These are phyloP conservation scores for Malassezia furfur DNA, from an alignment of 1,284 basidiomycete species.

Conservation along the genomic window DNA sequence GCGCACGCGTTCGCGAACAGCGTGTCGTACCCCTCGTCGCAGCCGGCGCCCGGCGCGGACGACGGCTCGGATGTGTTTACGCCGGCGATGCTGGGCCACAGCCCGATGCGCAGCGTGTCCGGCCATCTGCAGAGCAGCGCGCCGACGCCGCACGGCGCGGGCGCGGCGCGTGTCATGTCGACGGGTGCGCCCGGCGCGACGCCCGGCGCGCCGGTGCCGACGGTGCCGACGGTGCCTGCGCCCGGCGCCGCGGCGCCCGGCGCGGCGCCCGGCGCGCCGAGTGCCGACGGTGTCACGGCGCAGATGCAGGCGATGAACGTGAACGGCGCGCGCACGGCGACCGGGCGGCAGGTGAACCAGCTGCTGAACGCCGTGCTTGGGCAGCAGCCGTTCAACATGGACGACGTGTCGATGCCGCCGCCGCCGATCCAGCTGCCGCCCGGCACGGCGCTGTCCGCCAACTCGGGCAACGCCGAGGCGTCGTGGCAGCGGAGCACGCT, in stretches of 20 bases:
- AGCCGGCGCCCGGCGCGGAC: not conserved
- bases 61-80: conserved; percentile 5
- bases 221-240: conserved; percentile 41
- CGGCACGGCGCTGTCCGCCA: conserved; percentile 66
- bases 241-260: not conserved
- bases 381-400: conserved; percentile 60
- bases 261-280: conserved; percentile 29
- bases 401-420: conserved; percentile 67
- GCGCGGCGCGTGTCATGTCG: not conserved
- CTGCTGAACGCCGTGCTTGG: conserved; percentile 21
- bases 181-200: not conserved
- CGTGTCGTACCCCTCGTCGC: conserved; percentile 29
- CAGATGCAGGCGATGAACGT: conserved; percentile 83
- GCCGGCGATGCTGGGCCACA: conserved; percentile 10
- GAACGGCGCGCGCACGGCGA: conserved; percentile 40
- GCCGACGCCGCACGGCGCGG: not conserved
- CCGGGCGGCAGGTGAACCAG: conserved; percentile 11
- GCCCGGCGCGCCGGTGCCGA: conserved; percentile 24
- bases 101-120: conserved; percentile 11
- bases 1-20: conserved; percentile 47
- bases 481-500: conserved; percentile 88
- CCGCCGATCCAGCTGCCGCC: conserved; percentile 82
- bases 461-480: conserved; percentile 75
- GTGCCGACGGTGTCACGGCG: conserved; percentile 23
- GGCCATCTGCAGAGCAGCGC: not conserved